Evolutionary conservation across 495 filamentous ascomycete genomes (phyloP), one percentile per base, ranked within the genome.

Genomic region (Penicillium longicatenatum): DNA sequence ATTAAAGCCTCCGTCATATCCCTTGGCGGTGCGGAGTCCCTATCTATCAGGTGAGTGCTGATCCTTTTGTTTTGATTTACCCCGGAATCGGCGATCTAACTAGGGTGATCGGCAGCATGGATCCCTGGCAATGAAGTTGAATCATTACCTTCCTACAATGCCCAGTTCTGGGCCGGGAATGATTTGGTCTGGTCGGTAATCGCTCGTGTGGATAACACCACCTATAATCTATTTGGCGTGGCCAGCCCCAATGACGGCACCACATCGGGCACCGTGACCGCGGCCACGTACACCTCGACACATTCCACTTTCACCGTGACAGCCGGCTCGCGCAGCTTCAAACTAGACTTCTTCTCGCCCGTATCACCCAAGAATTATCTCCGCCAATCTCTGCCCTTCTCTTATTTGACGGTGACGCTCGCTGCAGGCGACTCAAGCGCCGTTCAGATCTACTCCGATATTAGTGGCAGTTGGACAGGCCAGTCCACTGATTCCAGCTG

Each of bases 311-410:
- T 79, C 57, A 68, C 64, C 4, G 56, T 79, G 8, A 62, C 63
- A 20, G 76, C 74, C 0, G 76, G 75, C 0, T 55, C 56, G 7
- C 63, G 67, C 12, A 67, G 46, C 2, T 70, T 79, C 52, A 68
- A 60, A 0, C 63, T 79, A 7, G 76, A 79, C 16, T 93, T 93
- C 71, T 79, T 93, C 52, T 93, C 90, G 21, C 91, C 91, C 1
- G 85, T 95, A 6, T 93, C 89, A 1, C 88, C 89, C 6, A 85
- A 86, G 1, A 92, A 90, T 43, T 90, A 88, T 14, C 69, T 92
- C 42, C 82, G 89, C 53, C 91, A 94, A 71, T 85, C 88, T 17
- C 79, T 93, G 29, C 91, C 91, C 12, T 91, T 88, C 35, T 82
- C 84, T 50, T 94, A 93, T 68, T 57, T 95, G n/a, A 87, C 84